Evolutionary conservation across 129 eudicot genomes (phyloP), one percentile per base, ranked within the genome.

Genomic region (Ambrosia artemisiifolia): DNA sequence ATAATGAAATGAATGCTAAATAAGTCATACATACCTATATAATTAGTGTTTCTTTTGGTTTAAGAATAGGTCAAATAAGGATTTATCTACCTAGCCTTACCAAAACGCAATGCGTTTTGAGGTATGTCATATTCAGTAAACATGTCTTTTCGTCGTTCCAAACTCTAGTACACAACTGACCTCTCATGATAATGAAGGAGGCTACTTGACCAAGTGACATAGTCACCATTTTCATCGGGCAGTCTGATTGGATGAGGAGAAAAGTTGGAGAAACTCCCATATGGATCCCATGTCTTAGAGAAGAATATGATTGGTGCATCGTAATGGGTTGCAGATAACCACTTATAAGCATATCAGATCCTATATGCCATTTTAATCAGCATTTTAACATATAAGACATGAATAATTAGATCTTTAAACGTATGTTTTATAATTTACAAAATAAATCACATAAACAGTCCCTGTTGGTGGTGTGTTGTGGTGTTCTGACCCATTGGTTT

Each of bases 231-330:
- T 74, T 83, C 91, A 79, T 84, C 96, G 74, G 84, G 84, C 86
- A 94, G 76, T 74, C 55, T 76, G 65, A 94, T 86, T 47, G 97
- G 96, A 76, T 94, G 97, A 75, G 86, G 88, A 63, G 99, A 94
- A 85, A 90, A 94, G 77, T 94, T 94, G 19, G 99, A 94, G 68
- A 94, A 90, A 62, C 97, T 85, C 28, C 97, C 99, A 30, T 88
- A 88, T 48, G 91, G 99, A 77, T 94, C 99, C 99, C 99, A 94
- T 65, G 99, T 85, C 78, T 94, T 94, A 54, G 88, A 94, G 44
- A 94, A 90, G 86, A 86, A 90, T 75, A 94, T 88, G 67, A 90
- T 81, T 72, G 78, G 86, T 43, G 99, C 79, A 63, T 94, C 99
- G 59, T 85, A 94, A 94, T 85, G 17, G 99, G 99, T 69, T 94